Conservation (phyloP, 345 rosid species). For the Gossypioides kirkii region DNA sequence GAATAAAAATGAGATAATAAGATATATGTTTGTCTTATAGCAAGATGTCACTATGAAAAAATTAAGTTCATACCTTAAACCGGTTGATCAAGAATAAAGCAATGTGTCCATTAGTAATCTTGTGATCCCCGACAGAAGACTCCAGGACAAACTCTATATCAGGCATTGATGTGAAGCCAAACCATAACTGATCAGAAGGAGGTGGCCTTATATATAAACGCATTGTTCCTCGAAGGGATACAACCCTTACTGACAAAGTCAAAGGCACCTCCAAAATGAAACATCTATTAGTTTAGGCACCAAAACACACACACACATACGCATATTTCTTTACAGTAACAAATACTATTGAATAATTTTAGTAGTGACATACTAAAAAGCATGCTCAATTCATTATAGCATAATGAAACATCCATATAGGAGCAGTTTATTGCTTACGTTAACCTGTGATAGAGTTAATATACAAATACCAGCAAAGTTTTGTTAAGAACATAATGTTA, state of each 20-base stretch:
- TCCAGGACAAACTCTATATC: neutral
- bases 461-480: neutral
- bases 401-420: neutral
- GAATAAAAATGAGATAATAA: too few relatives aligned
- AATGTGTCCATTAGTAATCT: neutral
- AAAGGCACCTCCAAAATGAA: neutral
- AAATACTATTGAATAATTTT: neutral
- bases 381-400: neutral
- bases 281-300: conserved; percentile 15
- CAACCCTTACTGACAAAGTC: neutral
- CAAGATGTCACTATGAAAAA: neutral
- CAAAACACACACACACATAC: neutral
- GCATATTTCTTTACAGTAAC: neutral
- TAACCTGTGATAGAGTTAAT: neutral
- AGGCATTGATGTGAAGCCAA: neutral
- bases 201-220: neutral
- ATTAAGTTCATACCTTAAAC: neutral
- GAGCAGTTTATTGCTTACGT: neutral
- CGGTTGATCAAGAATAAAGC: neutral
- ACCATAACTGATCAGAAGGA: neutral
- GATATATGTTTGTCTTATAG: neutral
- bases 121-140: neutral
- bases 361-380: neutral
- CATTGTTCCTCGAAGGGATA: neutral
- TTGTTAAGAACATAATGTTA: neutral